These are phyloP conservation scores for Paraglomus brasilianum DNA, from an alignment of 192 early-diverging fungal species.

Conservation along the genomic window DNA sequence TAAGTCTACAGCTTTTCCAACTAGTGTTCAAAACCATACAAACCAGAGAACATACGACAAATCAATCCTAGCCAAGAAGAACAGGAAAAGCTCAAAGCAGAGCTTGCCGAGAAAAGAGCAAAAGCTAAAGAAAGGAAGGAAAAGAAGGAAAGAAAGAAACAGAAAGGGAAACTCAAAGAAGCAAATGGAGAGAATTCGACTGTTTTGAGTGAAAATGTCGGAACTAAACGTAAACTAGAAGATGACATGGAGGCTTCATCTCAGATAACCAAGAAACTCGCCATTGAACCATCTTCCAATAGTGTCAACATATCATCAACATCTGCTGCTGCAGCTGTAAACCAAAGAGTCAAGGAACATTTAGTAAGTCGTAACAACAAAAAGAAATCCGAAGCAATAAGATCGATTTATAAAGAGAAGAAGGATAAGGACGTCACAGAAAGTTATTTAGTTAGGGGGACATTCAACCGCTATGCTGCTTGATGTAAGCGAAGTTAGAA, in stretches of 20 bases:
- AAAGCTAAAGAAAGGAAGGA: conserved; percentile 49
- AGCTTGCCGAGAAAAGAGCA: conserved; percentile 55
- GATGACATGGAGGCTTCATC: background rate
- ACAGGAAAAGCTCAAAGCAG: conserved; percentile 52
- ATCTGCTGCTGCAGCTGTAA: conserved; percentile 1
- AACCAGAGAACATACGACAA: conserved; percentile 56
- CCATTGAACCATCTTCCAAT: background rate
- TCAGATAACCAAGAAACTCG: background rate
- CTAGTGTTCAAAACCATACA: conserved; percentile 65
- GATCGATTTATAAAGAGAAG: conserved; percentile 28
- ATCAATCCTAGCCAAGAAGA: conserved; percentile 73
- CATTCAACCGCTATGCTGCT: conserved; percentile 29
- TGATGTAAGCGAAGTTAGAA: too few species aligned
- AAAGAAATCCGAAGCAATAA: conserved; percentile 22
- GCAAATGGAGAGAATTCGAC: background rate
- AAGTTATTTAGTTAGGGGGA: conserved; percentile 33
- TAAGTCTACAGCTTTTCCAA: background rate
- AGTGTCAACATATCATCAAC: background rate
- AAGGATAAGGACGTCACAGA: conserved; percentile 6
- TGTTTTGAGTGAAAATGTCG: background rate
- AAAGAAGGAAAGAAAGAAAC: conserved; percentile 48
- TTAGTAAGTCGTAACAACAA: conserved; percentile 1
- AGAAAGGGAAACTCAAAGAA: conserved; percentile 43
- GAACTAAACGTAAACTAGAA: background rate
- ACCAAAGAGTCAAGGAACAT: conserved; percentile 20